Evolutionary conservation across 2,329 filamentous ascomycete genomes (phyloP).

Genomic region (Pseudovirgaria hyperparasitica): DNA sequence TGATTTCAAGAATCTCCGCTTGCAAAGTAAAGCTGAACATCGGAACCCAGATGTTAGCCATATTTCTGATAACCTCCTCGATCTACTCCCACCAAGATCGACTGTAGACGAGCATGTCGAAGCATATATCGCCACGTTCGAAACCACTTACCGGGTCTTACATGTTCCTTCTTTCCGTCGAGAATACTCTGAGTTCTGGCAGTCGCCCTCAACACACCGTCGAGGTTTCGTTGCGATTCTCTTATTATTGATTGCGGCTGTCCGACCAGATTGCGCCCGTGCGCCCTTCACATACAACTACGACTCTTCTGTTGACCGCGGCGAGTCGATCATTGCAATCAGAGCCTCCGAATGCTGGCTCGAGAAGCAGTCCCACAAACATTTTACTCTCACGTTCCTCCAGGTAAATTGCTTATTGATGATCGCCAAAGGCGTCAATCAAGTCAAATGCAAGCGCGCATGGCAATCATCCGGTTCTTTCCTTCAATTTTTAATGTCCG

Average conservation of each 20-base stretch:
- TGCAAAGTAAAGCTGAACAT: conserved; percentile 16
- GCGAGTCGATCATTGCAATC: conserved; percentile 25
- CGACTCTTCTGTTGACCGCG: conserved; percentile 29
- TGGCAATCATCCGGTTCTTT: conserved; percentile 40
- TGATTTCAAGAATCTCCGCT: conserved; percentile 21
- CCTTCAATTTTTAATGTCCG: conserved; percentile 38
- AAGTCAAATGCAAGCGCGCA: conserved; percentile 40
- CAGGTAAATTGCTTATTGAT: conserved; percentile 39
- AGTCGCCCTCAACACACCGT: conserved; percentile 13
- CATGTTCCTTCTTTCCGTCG: conserved; percentile 40
- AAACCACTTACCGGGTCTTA: conserved; percentile 38
- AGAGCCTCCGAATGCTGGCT: conserved; percentile 30
- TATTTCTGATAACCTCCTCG: conserved; percentile 20
- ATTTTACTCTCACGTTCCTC: conserved; percentile 36
- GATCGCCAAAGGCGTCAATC: conserved; percentile 37
- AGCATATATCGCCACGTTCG: conserved; percentile 39
- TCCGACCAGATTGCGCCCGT: conserved; percentile 14
- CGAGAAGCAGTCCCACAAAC: conserved; percentile 36
- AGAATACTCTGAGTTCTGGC: conserved; percentile 38
- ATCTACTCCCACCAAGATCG: conserved; percentile 21
- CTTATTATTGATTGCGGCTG: conserved; percentile 26
- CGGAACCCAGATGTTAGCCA: conserved; percentile 8
- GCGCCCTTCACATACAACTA: conserved; percentile 24
- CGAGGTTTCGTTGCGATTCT: conserved; percentile 27
- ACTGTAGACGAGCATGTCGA: conserved; percentile 29